Evolutionary conservation across 1,139 yeast species (phyloP).

Genomic region (Suhomyces bokatorum): DNA sequence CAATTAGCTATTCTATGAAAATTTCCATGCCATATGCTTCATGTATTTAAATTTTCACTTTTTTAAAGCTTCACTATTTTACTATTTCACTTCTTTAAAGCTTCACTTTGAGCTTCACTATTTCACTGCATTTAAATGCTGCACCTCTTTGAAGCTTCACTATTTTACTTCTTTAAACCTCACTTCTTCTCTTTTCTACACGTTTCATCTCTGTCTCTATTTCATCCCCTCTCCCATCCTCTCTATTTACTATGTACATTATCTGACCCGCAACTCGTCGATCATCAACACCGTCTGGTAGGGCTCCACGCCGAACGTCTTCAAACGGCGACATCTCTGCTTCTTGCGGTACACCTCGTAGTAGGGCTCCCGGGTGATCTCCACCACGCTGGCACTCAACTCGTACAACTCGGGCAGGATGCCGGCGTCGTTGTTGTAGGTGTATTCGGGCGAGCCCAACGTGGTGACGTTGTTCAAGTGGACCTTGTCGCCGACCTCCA

Average conservation of each 20-base stretch:
- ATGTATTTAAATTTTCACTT: too few species aligned
- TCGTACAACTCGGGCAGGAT: conserved; percentile 46
- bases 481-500: conserved; percentile 77
- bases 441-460: conserved; percentile 82
- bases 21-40: too few species aligned
- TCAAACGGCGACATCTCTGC: conserved; percentile 80
- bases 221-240: neutral
- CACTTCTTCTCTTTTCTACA: too few species aligned
- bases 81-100: too few species aligned
- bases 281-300: conserved; percentile 80
- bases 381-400: conserved; percentile 77
- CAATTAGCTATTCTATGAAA: too few species aligned
- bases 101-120: too few species aligned
- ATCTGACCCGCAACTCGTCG: conserved; percentile 59
- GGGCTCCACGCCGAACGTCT: conserved; percentile 77
- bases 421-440: conserved; percentile 45
- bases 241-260: conserved; percentile 5
- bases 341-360: conserved; percentile 59
- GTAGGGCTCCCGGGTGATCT: conserved; percentile 83
- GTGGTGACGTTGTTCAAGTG: conserved; percentile 73
- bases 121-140: too few species aligned
- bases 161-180: too few species aligned
- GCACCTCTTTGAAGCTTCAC: too few species aligned
- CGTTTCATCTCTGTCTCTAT: neutral
- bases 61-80: too few species aligned